phyloP scores from a whole-genome alignment of 2,329 filamentous ascomycete species.

The Niveomyces coronatus region DNA sequence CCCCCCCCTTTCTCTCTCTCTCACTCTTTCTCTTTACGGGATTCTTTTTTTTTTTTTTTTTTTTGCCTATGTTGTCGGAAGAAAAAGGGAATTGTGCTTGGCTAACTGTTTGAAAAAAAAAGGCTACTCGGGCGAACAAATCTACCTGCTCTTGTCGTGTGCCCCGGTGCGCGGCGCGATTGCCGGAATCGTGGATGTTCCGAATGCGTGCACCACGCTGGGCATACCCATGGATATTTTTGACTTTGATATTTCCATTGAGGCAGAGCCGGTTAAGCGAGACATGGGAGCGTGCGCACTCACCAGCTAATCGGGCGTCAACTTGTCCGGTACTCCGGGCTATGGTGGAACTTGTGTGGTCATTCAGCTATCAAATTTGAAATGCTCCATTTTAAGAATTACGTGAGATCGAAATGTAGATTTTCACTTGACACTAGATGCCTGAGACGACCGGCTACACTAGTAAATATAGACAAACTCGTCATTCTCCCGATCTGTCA shows the following conservation, averaged over 20 bases:
- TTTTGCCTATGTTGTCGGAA: no score
- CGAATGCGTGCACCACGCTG: conserved; percentile 82
- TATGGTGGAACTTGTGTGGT: no score
- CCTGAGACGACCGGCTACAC: no score
- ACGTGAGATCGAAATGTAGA: no score
- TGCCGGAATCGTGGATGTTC: conserved; percentile 82
- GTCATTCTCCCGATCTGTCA: conserved; percentile 57
- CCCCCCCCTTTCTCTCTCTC: no score
- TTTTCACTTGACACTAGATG: no score
- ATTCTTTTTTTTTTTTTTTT: no score
- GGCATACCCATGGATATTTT: conserved; percentile 91
- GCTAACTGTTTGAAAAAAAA: neutral
- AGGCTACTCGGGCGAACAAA: conserved; percentile 63
- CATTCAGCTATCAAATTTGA: neutral
- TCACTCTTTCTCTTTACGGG: neutral
- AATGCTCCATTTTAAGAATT: no score
- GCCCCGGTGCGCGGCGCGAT: conserved; percentile 82
- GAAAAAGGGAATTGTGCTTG: no score
- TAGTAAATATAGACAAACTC: conserved; percentile 57
- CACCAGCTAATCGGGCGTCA: neutral
- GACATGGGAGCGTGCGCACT: conserved; percentile 15
- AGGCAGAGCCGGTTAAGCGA: conserved; percentile 14
- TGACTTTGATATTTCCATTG: conserved; percentile 69
- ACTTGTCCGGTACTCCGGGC: no score
- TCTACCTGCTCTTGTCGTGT: conserved; percentile 76